These are phyloP conservation scores for Monosporascus cannonballus DNA, from an alignment of 2,329 filamentous ascomycete genomes.

Conservation along the genomic window DNA sequence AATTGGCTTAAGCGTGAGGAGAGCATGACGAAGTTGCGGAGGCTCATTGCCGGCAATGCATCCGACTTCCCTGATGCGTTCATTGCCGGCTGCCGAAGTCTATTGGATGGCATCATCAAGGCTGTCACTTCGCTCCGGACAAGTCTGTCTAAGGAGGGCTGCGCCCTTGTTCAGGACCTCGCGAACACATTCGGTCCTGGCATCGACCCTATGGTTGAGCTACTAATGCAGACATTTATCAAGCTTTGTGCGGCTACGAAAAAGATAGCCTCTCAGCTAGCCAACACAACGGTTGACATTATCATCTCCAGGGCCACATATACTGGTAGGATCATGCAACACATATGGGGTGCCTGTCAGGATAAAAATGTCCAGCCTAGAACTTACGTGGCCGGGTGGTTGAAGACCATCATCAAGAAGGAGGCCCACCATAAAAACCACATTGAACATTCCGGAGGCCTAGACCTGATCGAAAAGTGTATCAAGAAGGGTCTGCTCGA, in stretches of 20 bases:
- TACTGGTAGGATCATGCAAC: slow-evolving; percentile 74
- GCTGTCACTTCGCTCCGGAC: slow-evolving; percentile 77
- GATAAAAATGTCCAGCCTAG: slow-evolving; percentile 93
- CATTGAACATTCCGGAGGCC: slow-evolving; percentile 76
- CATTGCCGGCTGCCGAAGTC: slow-evolving; percentile 60
- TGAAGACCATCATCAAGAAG: slow-evolving; percentile 74
- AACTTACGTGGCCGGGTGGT: slow-evolving; percentile 72
- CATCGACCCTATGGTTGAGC: slow-evolving; percentile 83
- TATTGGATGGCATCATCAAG: slow-evolving; percentile 87
- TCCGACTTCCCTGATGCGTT: slow-evolving; percentile 72
- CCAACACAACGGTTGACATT: slow-evolving; percentile 72
- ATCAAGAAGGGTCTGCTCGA: slow-evolving; percentile 86
- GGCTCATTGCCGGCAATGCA: slow-evolving; percentile 77
- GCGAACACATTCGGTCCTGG: slow-evolving; percentile 68
- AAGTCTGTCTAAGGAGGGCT: slow-evolving; percentile 83
- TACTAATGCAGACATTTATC: slow-evolving; percentile 81
- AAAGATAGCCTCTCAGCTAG: slow-evolving; percentile 82
- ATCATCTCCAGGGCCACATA: slow-evolving; percentile 78
- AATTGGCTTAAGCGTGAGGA: slow-evolving; percentile 90
- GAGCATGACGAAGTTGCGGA: slow-evolving; percentile 67
- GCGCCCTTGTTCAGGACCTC: slow-evolving; percentile 77
- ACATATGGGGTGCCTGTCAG: slow-evolving; percentile 73
- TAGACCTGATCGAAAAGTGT: slow-evolving; percentile 80
- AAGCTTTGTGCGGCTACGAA: slow-evolving; percentile 88
- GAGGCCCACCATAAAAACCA: slow-evolving; percentile 73